phyloP scores from a whole-genome alignment of 1,139 yeast species.

The Chernovozyma sophiae-reginae region DNA sequence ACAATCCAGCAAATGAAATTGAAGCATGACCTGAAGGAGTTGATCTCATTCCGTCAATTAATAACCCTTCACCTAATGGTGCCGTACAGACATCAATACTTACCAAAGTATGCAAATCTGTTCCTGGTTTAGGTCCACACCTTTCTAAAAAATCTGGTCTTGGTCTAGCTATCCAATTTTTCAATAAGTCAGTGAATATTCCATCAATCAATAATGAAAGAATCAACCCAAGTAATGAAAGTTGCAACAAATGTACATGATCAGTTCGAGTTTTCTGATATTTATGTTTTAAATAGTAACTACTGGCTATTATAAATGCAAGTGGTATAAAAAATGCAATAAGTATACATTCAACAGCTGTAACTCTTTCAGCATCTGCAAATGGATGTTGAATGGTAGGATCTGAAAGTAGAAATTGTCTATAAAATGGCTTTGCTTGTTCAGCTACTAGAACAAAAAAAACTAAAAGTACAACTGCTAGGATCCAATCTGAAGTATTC shows the following conservation, averaged over 20 bases:
- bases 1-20: conserved; percentile 61
- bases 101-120: conserved; percentile 35
- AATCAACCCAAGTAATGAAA: conserved; percentile 22
- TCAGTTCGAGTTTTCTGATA: conserved; percentile 1
- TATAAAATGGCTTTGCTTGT: conserved; percentile 31
- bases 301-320: conserved; percentile 12
- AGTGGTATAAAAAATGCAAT: conserved; percentile 22
- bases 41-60: conserved; percentile 70
- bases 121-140: conserved; percentile 48
- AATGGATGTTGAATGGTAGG: conserved; percentile 43
- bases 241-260: conserved; percentile 17
- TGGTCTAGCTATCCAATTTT: conserved; percentile 75
- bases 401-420: conserved; percentile 35
- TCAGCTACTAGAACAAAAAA: conserved; percentile 36
- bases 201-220: conserved; percentile 34
- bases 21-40: conserved; percentile 84
- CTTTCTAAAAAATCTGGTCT: conserved; percentile 77
- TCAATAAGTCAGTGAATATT: conserved; percentile 60
- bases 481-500: conserved; percentile 32
- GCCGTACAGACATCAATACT: conserved; percentile 33
- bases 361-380: conserved; percentile 40
- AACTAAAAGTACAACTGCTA: conserved; percentile 21
- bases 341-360: conserved; percentile 23
- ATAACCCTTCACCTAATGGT: conserved; percentile 45
- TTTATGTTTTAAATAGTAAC: conserved; percentile 7